phyloP scores from a whole-genome alignment of 495 filamentous ascomycete genomes.

The Penicillium lagena region DNA sequence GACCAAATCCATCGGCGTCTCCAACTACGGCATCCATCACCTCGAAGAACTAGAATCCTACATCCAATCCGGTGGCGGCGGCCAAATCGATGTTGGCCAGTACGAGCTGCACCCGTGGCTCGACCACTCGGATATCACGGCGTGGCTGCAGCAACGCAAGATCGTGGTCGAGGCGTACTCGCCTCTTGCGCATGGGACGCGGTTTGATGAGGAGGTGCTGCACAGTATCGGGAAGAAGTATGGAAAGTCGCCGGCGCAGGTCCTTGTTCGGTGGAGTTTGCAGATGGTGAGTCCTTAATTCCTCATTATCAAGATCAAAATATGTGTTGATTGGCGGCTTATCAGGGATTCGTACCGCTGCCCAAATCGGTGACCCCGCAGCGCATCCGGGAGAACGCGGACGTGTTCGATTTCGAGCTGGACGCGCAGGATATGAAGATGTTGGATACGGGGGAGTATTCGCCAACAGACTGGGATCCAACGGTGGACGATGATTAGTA shows the following conservation, averaged over 20 bases:
- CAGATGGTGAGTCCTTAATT: constrained; percentile 47
- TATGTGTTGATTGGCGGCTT: background rate
- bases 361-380: constrained; percentile 54
- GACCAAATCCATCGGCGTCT: constrained; percentile 44
- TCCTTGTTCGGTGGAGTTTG: constrained; percentile 78
- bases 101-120: constrained; percentile 88
- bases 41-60: constrained; percentile 61
- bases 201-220: constrained; percentile 56
- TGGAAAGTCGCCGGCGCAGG: constrained; percentile 67
- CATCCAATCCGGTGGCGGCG: constrained; percentile 65
- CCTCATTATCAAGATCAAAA: no score
- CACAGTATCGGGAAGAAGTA: constrained; percentile 59
- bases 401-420: constrained; percentile 79
- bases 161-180: constrained; percentile 75
- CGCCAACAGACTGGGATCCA: constrained; percentile 56
- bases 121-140: constrained; percentile 63
- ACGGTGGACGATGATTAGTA: constrained; percentile 42
- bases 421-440: constrained; percentile 49
- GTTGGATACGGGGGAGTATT: constrained; percentile 52
- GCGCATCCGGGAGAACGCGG: constrained; percentile 63
- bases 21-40: constrained; percentile 52
- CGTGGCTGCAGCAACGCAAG: constrained; percentile 63
- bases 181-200: constrained; percentile 62
- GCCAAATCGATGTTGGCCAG: constrained; percentile 75
- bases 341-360: constrained; percentile 54